phyloP scores from a whole-genome alignment of 1,284 basidiomycete genomes.

The Sporisorium graminicola region DNA sequence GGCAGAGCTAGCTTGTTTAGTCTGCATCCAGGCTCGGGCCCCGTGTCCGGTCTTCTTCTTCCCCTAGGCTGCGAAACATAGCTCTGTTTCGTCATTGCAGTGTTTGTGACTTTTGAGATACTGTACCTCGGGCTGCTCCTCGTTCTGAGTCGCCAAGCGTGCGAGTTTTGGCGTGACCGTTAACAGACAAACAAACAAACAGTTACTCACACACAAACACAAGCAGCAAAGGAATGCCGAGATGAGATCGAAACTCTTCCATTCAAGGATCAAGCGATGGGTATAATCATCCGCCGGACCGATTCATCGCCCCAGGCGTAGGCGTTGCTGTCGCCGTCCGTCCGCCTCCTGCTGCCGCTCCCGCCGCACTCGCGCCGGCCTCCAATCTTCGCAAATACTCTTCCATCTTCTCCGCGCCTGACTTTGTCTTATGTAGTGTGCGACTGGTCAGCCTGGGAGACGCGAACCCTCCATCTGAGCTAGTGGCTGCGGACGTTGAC shows the following conservation, averaged over 20 bases:
- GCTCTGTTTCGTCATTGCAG: no score
- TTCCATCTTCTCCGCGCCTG: constrained; percentile 49
- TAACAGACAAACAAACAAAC: no score
- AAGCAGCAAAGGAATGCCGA: background rate
- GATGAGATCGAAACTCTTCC: background rate
- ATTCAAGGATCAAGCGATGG: background rate
- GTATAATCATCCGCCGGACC: constrained; percentile 9
- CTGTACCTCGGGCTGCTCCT: no score
- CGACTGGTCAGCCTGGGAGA: constrained; percentile 24
- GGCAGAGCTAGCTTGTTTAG: background rate
- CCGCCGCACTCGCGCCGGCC: background rate
- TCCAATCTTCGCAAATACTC: constrained; percentile 39
- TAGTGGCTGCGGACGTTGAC: background rate
- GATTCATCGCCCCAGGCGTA: constrained; percentile 10
- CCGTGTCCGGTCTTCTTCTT: no score
- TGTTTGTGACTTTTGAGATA: no score
- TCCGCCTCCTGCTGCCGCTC: background rate
- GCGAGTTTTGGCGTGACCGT: no score
- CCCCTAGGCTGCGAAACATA: no score
- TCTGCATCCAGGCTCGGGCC: no score
- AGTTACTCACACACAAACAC: no score
- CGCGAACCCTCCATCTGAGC: background rate
- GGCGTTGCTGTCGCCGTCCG: constrained; percentile 15
- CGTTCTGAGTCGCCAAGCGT: no score
- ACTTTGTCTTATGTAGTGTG: constrained; percentile 34